These are phyloP conservation scores for Melanogaster broomeanus DNA, from an alignment of 768 basidiomycete genomes.

Conservation along the genomic window DNA sequence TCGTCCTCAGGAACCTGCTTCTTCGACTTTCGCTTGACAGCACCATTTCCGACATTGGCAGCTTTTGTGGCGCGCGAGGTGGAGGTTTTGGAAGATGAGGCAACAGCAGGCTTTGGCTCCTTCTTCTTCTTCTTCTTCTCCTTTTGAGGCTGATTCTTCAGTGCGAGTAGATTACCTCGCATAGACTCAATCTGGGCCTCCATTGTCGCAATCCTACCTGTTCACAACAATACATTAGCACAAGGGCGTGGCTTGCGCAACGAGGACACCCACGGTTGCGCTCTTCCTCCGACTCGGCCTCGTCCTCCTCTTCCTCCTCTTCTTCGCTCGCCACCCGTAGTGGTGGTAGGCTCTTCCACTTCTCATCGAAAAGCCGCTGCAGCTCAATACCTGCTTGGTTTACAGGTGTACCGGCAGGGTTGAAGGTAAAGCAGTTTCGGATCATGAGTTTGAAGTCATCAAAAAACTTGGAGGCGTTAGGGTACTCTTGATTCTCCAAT, in stretches of 20 bases:
- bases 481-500: slow-evolving; percentile 76
- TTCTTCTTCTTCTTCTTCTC: slow-evolving; percentile 76
- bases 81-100: slow-evolving; percentile 63
- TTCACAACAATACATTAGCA: slow-evolving; percentile 16
- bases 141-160: slow-evolving; percentile 58
- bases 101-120: slow-evolving; percentile 54
- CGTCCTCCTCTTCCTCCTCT: slow-evolving; percentile 64
- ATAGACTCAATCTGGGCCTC: slow-evolving; percentile 82
- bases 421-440: slow-evolving; percentile 90
- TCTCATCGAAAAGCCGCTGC: slow-evolving; percentile 88
- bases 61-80: slow-evolving; percentile 49
- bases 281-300: slow-evolving; percentile 69
- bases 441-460: slow-evolving; percentile 95
- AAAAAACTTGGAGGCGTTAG: slow-evolving; percentile 77
- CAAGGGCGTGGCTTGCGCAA: not conserved
- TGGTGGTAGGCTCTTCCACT: slow-evolving; percentile 80
- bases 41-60: slow-evolving; percentile 36
- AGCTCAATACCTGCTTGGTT: slow-evolving; percentile 84
- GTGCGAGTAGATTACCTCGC: slow-evolving; percentile 63
- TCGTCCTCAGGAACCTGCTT: slow-evolving; percentile 75
- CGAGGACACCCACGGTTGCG: slow-evolving; percentile 54
- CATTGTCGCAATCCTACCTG: slow-evolving; percentile 75
- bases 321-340: slow-evolving; percentile 55
- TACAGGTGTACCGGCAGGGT: slow-evolving; percentile 85
- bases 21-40: slow-evolving; percentile 64